Evolutionary conservation across 2,329 filamentous ascomycete species (phyloP).

Genomic region (Myriosclerotinia duriaeana): DNA sequence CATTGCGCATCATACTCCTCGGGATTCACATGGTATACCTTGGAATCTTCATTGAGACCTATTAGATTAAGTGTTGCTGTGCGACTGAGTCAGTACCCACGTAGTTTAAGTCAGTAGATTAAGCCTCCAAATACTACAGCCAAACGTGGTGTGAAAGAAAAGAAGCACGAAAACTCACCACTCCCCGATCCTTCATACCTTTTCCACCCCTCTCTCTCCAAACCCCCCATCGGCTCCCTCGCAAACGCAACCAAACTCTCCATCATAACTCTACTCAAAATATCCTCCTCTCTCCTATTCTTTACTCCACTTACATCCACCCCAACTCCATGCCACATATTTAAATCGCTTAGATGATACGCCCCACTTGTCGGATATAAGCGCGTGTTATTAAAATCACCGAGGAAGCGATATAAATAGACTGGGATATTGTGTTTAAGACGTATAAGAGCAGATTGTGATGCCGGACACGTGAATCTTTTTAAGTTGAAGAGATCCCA

Average conservation of each 20-base stretch:
- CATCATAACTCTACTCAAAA: slow-evolving; percentile 2
- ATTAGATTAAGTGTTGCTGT: background rate
- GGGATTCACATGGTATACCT: background rate
- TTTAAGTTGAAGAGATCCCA: slow-evolving; percentile 39
- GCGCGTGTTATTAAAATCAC: slow-evolving; percentile 41
- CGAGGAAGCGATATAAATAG: slow-evolving; percentile 44
- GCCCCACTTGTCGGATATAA: slow-evolving; percentile 38
- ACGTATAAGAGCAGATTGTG: slow-evolving; percentile 34
- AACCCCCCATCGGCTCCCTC: background rate
- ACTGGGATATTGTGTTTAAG: slow-evolving; percentile 37
- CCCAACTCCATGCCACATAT: slow-evolving; percentile 10
- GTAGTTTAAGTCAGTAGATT: background rate
- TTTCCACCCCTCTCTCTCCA: background rate
- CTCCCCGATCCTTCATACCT: background rate
- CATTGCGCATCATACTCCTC: background rate
- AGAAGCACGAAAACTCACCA: background rate
- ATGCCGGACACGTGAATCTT: slow-evolving; percentile 42
- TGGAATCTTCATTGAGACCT: background rate
- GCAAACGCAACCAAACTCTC: background rate
- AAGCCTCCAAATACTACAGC: background rate
- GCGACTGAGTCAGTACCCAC: background rate
- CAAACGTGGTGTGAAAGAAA: too few species aligned
- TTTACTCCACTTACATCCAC: slow-evolving; percentile 13
- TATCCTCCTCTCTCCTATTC: slow-evolving; percentile 6
- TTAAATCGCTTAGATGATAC: slow-evolving; percentile 42